Base-by-base conservation (phyloP, 306 rosid genomes). In the Aeschynomene evenia region DNA sequence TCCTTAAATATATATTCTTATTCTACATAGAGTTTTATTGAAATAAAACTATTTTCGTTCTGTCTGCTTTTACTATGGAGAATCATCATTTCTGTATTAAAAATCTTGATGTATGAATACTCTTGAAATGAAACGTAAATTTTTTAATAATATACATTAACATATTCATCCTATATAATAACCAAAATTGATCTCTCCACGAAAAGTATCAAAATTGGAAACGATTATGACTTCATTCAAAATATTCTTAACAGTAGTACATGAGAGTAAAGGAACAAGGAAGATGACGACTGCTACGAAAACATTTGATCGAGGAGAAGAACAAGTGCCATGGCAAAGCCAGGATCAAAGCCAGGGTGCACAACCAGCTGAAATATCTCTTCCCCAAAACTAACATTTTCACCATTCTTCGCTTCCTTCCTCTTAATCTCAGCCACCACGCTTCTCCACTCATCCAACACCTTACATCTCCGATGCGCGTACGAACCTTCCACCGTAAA, bases 291-390 rank as follows among this genome's bases (percentile, higher is more conserved):
- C 2, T 20, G 43, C 78, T 53, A 85, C 3, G 84, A 81, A 72
- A 85, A 89, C 96, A 89, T 85, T 62, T 85, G 96, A 80, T 92
- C 92, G 33, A 92, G 83, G 7, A 84, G 73, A 15, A 92, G 69
- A 63, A 92, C 84, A 14, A 92, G 81, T 50, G 89, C 92, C 98
- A 92, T 92, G 9, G 96, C 95, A 50, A 89, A 83, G 7, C 73
- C 88, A 15, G 89, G 70, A 77, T 89, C 90, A 58, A 84, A 81
- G 7, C 73, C 87, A 14, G 95, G 85, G n/a, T 80, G 84, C 52
- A 92, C 90, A 59, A 83, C 16, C 68, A 92, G 63, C 62, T 84
- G 85, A 73, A 92, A 92, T 73, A 92, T 90, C 37, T 89, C 95
- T 0, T 53, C 57, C 33, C 98, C 98, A 78, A 84, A 92, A 6